These are phyloP conservation scores for Phytophthora sp. DNA, from an alignment of 352 stramenopile genomes.

Conservation along the genomic window DNA sequence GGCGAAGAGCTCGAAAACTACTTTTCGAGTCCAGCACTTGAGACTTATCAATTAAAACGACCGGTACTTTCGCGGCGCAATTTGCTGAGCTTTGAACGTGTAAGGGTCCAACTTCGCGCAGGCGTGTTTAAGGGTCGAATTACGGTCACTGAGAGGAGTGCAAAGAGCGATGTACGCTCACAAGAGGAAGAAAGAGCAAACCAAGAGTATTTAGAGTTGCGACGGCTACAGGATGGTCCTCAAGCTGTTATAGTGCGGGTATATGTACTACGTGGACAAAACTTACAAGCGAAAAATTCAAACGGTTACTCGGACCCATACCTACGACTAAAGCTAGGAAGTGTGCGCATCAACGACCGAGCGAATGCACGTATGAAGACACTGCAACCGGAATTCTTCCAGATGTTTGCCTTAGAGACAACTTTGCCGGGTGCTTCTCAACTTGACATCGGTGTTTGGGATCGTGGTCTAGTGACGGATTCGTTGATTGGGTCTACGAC, in stretches of 20 bases:
- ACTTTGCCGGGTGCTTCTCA: slow-evolving; percentile 79
- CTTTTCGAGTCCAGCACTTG: slow-evolving; percentile 69
- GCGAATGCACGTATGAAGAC: slow-evolving; percentile 75
- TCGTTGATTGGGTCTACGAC: slow-evolving; percentile 91
- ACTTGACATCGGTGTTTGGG: slow-evolving; percentile 81
- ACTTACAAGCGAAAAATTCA: slow-evolving; percentile 79
- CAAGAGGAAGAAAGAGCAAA: slow-evolving; percentile 26
- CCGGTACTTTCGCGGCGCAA: slow-evolving; percentile 64
- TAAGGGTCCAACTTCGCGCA: slow-evolving; percentile 62
- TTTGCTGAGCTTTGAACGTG: slow-evolving; percentile 54
- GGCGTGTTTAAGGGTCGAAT: slow-evolving; percentile 88
- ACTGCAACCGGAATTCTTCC: slow-evolving; percentile 82
- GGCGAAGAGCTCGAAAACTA: slow-evolving; percentile 86
- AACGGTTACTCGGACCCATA: slow-evolving; percentile 87
- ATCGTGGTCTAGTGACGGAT: slow-evolving; percentile 78
- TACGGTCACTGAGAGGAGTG: slow-evolving; percentile 47
- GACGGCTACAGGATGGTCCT: slow-evolving; percentile 40
- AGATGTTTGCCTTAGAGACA: slow-evolving; percentile 66
- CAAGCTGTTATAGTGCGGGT: slow-evolving; percentile 70
- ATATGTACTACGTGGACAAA: slow-evolving; percentile 75
- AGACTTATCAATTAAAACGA: slow-evolving; percentile 76
- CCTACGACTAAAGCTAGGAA: slow-evolving; percentile 76
- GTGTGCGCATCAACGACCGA: slow-evolving; percentile 69
- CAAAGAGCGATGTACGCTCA: slow-evolving; percentile 12
- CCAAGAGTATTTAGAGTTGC: slow-evolving; percentile 29